Base-by-base conservation (phyloP, 2,329 filamentous ascomycete species). In the Diaporthe nobilis region DNA sequence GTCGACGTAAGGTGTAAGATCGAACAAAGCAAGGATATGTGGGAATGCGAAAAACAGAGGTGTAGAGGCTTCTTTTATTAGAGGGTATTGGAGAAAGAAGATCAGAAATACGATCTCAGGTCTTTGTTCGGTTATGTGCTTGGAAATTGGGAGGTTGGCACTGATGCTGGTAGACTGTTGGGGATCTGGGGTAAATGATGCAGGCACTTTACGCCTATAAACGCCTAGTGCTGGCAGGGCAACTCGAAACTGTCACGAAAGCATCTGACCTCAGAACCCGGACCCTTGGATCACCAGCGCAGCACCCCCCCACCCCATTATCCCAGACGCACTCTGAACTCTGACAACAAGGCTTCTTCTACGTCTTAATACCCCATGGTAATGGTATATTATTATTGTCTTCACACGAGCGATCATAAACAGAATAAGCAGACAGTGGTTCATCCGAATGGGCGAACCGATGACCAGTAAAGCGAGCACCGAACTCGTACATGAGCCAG, bases 221-320 rank as follows among this genome's bases (percentile, higher is more conserved):
- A 57, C 60, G 49, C 58, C 71, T 53, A 57, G 58, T n/a, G 79
- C 79, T 90, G 88, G 86, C 88, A 85, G 87, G 88, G 88, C 88
- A 90, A 90, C 89, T 85, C 87, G 87, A 87, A 84, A 84, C 61
- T 78, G 79, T 81, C 85, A 81, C 88, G 87, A 81, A 77, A 76
- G 84, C 88, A 90, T 87, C 88, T 90, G 88, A 83, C 67, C 55
- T 20, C 6, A 5, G 10, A 42, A 73, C 71, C 71, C 47, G 47
- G n/a, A 65, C 71, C 71, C 71, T 61, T n/a, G 31, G 13, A 9
- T 8, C 4, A 2, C 20, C 2, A 1, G 12, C 10, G 13, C 34
- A 34, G 1, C 3, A 25, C 13, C 3, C 28, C 31, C 47, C 34
- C 63, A n/a, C 20, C 20, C 3, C 1, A 3, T 17, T 10, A 42